Evolutionary conservation across 192 early-diverging fungal species (phyloP).

Genomic region (Chytriomyces confervae): DNA sequence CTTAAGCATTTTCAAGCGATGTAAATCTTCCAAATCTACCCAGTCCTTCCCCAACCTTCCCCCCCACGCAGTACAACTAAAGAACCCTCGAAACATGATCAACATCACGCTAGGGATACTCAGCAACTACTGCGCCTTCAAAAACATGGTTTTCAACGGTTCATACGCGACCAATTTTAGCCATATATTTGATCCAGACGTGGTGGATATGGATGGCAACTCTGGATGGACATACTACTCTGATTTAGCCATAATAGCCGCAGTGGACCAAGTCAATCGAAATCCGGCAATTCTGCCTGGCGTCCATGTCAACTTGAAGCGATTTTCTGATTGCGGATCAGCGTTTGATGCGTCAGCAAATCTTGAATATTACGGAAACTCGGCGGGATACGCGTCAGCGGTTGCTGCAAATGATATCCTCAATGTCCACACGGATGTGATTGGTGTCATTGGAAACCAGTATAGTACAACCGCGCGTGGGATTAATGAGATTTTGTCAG

Average conservation of each 20-base stretch:
- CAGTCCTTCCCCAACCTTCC: too few relatives aligned
- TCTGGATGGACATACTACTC: not conserved
- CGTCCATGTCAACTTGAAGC: conserved; percentile 3
- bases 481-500: not conserved
- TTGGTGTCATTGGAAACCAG: conserved; percentile 21
- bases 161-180: conserved; percentile 11
- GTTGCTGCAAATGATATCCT: conserved; percentile 7
- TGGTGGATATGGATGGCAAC: not conserved
- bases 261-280: conserved; percentile 1
- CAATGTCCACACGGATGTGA: conserved; percentile 5
- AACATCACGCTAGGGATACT: conserved; percentile 28
- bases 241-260: conserved; percentile 3
- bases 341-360: not conserved
- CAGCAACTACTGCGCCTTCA: conserved; percentile 15
- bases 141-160: not conserved
- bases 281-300: not conserved
- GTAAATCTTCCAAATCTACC: too few relatives aligned
- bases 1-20: too few relatives aligned
- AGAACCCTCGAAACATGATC: too few relatives aligned
- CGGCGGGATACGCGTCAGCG: conserved; percentile 10
- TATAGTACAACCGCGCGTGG: conserved; percentile 1
- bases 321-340: conserved; percentile 25
- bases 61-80: too few relatives aligned
- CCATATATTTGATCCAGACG: not conserved
- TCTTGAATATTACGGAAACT: not conserved